Evolutionary conservation across 1,139 yeast genomes (phyloP).

Genomic region (Kodamaea sp.): DNA sequence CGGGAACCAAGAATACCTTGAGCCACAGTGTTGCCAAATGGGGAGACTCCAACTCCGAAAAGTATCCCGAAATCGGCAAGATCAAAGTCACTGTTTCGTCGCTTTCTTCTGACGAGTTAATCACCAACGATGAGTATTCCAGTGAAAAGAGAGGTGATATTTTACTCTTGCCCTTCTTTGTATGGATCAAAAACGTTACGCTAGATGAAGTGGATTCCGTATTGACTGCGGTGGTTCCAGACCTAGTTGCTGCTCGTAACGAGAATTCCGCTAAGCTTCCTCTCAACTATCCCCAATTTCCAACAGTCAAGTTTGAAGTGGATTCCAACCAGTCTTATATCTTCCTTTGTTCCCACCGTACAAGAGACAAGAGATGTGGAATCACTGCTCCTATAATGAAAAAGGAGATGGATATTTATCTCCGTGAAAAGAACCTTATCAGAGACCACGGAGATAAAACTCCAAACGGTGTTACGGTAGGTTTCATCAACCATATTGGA

Average conservation of each 20-base stretch:
- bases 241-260: conserved; percentile 31
- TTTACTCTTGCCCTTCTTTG: conserved; percentile 73
- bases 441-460: conserved; percentile 75
- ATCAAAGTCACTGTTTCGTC: conserved; percentile 59
- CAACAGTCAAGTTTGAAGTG: conserved; percentile 19
- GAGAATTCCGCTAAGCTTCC: conserved; percentile 13
- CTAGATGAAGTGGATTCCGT: conserved; percentile 45
- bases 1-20: conserved; percentile 53
- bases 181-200: conserved; percentile 62
- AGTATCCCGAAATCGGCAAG: conserved; percentile 18
- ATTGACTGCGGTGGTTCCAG: conserved; percentile 48
- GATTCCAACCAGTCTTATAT: conserved; percentile 55
- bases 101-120: conserved; percentile 38
- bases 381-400: conserved; percentile 92
- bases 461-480: conserved; percentile 71
- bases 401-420: conserved; percentile 70
- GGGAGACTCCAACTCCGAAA: conserved; percentile 32
- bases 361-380: conserved; percentile 93
- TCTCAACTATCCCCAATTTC: conserved; percentile 14
- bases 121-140: conserved; percentile 42
- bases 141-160: conserved; percentile 54
- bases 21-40: conserved; percentile 51
- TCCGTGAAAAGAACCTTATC: conserved; percentile 67
- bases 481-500: conserved; percentile 83
- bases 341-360: conserved; percentile 82